Conservation (phyloP, 2,329 filamentous ascomycete species). For the Cladobotryum protrusum region DNA sequence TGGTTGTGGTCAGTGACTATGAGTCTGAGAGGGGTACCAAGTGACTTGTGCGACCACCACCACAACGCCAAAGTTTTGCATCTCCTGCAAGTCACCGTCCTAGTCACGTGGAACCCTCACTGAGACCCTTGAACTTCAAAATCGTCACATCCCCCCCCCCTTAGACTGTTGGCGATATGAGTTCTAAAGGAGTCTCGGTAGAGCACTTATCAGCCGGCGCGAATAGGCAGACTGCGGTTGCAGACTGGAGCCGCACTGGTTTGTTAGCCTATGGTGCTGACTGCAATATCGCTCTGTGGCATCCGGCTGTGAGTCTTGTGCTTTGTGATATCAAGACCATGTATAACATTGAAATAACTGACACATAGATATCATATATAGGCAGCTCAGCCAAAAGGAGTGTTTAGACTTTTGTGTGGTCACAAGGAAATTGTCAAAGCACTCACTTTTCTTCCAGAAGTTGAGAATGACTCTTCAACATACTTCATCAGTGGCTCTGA, state of each 20-base stretch:
- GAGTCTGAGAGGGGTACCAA: no score
- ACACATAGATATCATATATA: constrained; percentile 14
- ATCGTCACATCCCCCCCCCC: constrained; percentile 6
- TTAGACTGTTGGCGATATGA: constrained; percentile 20
- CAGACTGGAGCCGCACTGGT: constrained; percentile 75
- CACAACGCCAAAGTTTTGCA: constrained; percentile 6
- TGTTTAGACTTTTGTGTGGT: constrained; percentile 62
- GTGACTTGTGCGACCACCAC: not conserved
- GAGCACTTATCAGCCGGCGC: constrained; percentile 70
- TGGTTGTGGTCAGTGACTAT: no score
- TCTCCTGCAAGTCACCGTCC: constrained; percentile 4
- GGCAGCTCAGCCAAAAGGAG: constrained; percentile 44
- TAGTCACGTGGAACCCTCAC: constrained; percentile 9
- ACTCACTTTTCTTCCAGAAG: constrained; percentile 64
- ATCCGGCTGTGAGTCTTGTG: constrained; percentile 57
- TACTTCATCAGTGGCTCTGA: constrained; percentile 74
- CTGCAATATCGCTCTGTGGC: constrained; percentile 84
- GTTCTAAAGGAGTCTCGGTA: constrained; percentile 28
- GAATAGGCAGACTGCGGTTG: constrained; percentile 82
- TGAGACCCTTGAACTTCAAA: constrained; percentile 5
- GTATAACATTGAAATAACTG: not conserved
- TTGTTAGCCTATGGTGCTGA: constrained; percentile 84
- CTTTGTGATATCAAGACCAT: constrained; percentile 12
- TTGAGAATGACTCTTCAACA: constrained; percentile 38
- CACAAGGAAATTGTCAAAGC: constrained; percentile 78